Conservation (phyloP, 306 rosid species). For the Quercus agrifolia region DNA sequence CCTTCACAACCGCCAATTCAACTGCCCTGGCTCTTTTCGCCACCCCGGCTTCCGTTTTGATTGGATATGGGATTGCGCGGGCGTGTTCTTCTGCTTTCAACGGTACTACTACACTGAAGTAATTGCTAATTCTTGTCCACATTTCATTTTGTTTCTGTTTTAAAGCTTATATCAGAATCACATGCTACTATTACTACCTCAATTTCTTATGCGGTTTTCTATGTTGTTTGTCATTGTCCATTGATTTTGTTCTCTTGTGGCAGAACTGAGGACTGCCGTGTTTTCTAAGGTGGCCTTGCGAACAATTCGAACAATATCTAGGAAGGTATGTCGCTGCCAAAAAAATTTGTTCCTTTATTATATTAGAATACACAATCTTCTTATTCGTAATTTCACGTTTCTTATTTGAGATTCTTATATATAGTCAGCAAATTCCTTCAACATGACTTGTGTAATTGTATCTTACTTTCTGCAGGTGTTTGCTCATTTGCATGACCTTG, state of each 20-base stretch:
- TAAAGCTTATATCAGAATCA: neutral
- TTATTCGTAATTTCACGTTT: neutral
- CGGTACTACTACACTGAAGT: constrained; percentile 62
- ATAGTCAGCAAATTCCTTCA: neutral
- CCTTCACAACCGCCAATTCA: constrained; percentile 59
- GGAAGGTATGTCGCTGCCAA: constrained; percentile 60
- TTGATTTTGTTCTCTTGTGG: constrained; percentile 19
- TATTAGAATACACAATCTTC: neutral
- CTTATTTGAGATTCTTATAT: neutral
- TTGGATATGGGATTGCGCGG: constrained; percentile 96
- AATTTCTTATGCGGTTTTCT: neutral
- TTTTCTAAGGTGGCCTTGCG: constrained; percentile 94
- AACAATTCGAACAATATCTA: constrained; percentile 86
- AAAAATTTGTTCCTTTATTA: neutral
- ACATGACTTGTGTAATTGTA: constrained; percentile 1
- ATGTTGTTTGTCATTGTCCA: constrained; percentile 10
- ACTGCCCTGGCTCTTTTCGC: constrained; percentile 63
- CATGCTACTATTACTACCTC: neutral
- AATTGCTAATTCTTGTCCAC: constrained; percentile 39
- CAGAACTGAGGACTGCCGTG: constrained; percentile 90
- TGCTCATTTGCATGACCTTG: constrained; percentile 93
- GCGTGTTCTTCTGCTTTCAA: constrained; percentile 86
- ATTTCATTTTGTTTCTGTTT: neutral
- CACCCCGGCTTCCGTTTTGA: constrained; percentile 80
- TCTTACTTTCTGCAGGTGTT: constrained; percentile 64